phyloP scores from a whole-genome alignment of 2,329 filamentous ascomycete species.

The Fusarium redolens region DNA sequence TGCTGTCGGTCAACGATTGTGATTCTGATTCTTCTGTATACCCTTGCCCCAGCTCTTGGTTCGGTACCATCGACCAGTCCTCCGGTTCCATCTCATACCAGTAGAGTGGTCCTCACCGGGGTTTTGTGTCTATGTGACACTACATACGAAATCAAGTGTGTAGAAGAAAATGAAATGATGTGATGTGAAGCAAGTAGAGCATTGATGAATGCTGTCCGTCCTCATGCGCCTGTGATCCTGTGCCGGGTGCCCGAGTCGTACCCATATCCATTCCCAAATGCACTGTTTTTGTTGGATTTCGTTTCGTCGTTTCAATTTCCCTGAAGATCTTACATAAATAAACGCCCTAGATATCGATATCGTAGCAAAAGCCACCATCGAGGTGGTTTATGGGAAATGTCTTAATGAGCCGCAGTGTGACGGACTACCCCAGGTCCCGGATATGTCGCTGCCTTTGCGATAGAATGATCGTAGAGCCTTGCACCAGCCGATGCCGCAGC shows the following conservation, averaged over 20 bases:
- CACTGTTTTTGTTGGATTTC: conserved; percentile 19
- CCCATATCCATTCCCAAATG: conserved; percentile 25
- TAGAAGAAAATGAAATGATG: conserved; percentile 10
- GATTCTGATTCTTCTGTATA: conserved; percentile 5
- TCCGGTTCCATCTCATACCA: conserved; percentile 29
- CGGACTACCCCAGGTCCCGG: conserved; percentile 22
- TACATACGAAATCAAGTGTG: conserved; percentile 10
- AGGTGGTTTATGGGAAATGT: neutral
- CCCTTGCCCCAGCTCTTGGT: conserved; percentile 9
- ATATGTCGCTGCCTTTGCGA: conserved; percentile 30
- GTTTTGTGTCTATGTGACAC: conserved; percentile 34
- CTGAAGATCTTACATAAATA: conserved; percentile 23
- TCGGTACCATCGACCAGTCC: conserved; percentile 28
- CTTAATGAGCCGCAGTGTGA: conserved; percentile 27
- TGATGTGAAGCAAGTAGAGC: conserved; percentile 15
- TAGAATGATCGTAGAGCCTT: conserved; percentile 34
- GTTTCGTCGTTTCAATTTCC: conserved; percentile 36
- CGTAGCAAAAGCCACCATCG: neutral
- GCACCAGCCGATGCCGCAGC: conserved; percentile 18
- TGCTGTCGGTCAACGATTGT: conserved; percentile 28
- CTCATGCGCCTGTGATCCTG: conserved; percentile 27
- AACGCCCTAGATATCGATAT: conserved; percentile 18
- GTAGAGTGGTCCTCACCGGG: conserved; percentile 32
- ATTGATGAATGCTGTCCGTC: conserved; percentile 39
- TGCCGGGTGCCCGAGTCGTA: conserved; percentile 17